phyloP scores from a whole-genome alignment of 805 yeast genomes.

The Pichia nanzhaoensis region DNA sequence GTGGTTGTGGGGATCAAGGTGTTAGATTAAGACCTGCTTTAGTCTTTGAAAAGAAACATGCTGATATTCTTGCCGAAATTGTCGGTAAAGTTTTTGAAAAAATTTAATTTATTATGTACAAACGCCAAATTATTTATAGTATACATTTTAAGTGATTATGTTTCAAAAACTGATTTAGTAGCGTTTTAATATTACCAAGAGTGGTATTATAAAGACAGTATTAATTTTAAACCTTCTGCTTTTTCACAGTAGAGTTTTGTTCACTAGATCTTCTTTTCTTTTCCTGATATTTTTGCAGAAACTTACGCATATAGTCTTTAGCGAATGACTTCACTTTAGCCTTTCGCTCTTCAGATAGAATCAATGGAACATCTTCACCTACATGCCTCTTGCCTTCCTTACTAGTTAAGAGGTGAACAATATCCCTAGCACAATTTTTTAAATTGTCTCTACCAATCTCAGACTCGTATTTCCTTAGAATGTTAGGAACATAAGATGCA shows the following conservation, averaged over 20 bases:
- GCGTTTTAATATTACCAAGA: too few species aligned
- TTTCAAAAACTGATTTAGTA: too few species aligned
- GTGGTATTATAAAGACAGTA: too few species aligned
- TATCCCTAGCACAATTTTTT: conserved; percentile 74
- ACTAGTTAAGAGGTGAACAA: conserved; percentile 56
- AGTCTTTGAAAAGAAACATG: conserved; percentile 55
- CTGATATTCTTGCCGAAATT: conserved; percentile 45
- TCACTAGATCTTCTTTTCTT: conserved; percentile 26
- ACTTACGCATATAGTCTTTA: conserved; percentile 60
- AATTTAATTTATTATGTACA: conserved; percentile 3
- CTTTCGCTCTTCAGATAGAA: conserved; percentile 56
- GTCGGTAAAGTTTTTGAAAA: conserved; percentile 28
- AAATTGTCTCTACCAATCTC: conserved; percentile 67
- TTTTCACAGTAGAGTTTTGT: conserved; percentile 1
- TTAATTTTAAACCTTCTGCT: conserved; percentile 5
- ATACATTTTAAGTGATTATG: not conserved
- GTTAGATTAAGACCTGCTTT: conserved; percentile 62
- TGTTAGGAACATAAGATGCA: conserved; percentile 75
- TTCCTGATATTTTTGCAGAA: conserved; percentile 39
- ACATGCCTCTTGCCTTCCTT: conserved; percentile 57
- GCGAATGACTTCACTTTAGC: conserved; percentile 64
- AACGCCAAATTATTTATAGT: not conserved
- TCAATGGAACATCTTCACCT: conserved; percentile 40
- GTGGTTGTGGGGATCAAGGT: conserved; percentile 57
- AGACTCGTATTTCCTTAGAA: conserved; percentile 57